Conservation (phyloP, 305 asterid species). For the Lippia alba region DNA sequence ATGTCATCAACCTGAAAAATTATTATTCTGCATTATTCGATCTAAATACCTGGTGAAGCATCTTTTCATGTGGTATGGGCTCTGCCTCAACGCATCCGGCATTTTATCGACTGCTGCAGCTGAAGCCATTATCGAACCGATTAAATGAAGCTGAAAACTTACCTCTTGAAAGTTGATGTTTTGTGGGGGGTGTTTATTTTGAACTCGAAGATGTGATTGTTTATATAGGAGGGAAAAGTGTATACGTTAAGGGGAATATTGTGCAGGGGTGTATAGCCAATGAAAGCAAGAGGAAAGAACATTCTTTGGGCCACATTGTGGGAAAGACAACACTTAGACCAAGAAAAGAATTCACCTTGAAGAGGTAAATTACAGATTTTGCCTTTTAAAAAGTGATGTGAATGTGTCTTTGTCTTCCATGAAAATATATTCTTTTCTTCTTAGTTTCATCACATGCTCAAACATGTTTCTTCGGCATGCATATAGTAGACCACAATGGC, state of each 20-base stretch:
- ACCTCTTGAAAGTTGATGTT: slow-evolving; percentile 27
- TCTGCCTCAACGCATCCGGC: slow-evolving; percentile 67
- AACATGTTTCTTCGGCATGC: background rate
- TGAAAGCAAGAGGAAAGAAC: slow-evolving; percentile 51
- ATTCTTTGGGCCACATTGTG: slow-evolving; percentile 62
- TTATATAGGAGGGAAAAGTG: slow-evolving; percentile 50
- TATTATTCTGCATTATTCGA: background rate
- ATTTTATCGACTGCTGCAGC: slow-evolving; percentile 53
- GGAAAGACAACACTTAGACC: slow-evolving; percentile 41
- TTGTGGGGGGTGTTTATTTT: slow-evolving; percentile 34
- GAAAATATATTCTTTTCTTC: slow-evolving; percentile 60
- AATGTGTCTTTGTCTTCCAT: slow-evolving; percentile 7
- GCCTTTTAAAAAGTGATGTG: slow-evolving; percentile 29
- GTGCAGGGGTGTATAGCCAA: slow-evolving; percentile 29
- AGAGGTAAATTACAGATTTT: slow-evolving; percentile 32
- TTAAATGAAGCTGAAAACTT: background rate
- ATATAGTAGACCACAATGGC: too few relatives aligned
- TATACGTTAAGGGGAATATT: slow-evolving; percentile 47
- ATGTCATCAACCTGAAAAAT: too few relatives aligned
- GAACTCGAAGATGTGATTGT: slow-evolving; percentile 32
- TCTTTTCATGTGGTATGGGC: slow-evolving; percentile 66
- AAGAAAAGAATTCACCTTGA: slow-evolving; percentile 59
- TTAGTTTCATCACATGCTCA: slow-evolving; percentile 20
- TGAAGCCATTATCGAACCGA: slow-evolving; percentile 53
- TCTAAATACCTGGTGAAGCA: slow-evolving; percentile 64